phyloP scores from a whole-genome alignment of 2,329 filamentous ascomycete genomes.

The Epichloe gansuensis region DNA sequence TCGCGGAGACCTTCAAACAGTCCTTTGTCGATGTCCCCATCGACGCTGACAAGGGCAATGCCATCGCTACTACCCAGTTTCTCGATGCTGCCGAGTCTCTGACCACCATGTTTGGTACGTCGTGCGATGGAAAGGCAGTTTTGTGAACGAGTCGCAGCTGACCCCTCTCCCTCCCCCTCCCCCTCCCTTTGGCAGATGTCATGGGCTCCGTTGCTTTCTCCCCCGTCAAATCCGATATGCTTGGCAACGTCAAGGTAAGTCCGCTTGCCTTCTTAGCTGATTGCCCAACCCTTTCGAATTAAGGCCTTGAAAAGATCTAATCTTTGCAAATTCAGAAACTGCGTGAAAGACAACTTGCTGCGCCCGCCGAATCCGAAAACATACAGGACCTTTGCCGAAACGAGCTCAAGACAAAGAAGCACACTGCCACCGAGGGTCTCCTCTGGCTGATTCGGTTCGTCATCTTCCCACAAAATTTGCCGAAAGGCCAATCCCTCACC shows the following conservation, averaged over 20 bases:
- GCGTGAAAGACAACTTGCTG: slow-evolving; percentile 64
- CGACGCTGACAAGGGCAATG: slow-evolving; percentile 59
- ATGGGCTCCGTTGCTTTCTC: slow-evolving; percentile 65
- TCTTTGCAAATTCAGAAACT: slow-evolving; percentile 54
- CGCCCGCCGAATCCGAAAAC: slow-evolving; percentile 66
- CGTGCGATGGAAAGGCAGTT: neutral
- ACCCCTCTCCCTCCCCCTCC: neutral
- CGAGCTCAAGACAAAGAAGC: slow-evolving; percentile 82
- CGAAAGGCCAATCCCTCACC: neutral
- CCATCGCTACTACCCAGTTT: slow-evolving; percentile 73
- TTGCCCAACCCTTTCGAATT: neutral
- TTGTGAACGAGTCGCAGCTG: neutral
- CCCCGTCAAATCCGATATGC: slow-evolving; percentile 79
- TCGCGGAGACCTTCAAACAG: slow-evolving; percentile 72
- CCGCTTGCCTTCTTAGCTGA: neutral
- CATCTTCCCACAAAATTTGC: neutral
- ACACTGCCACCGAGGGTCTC: slow-evolving; percentile 76
- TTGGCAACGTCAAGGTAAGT: slow-evolving; percentile 76
- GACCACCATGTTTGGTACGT: slow-evolving; percentile 69
- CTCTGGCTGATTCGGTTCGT: slow-evolving; percentile 78
- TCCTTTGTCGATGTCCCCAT: slow-evolving; percentile 77
- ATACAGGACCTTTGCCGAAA: slow-evolving; percentile 76
- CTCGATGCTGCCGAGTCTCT: slow-evolving; percentile 82
- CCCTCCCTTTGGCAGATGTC: slow-evolving; percentile 31
- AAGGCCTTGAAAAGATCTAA: neutral